Evolutionary conservation across 179 eudicot species (phyloP).

Genomic region (Spergularia azorica): DNA sequence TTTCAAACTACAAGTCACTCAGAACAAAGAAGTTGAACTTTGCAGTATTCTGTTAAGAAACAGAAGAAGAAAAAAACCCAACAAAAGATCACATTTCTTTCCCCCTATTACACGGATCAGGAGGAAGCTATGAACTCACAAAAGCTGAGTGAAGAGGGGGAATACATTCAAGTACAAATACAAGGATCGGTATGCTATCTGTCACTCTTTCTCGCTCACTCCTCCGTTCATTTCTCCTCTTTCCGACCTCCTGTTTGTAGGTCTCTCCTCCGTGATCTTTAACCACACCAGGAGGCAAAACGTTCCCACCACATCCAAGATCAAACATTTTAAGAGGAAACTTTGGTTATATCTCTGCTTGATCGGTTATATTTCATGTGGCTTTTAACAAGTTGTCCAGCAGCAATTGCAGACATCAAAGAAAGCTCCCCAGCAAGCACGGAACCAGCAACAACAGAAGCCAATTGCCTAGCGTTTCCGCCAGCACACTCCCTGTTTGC

Average conservation of each 20-base stretch:
- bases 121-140: conserved; percentile 18
- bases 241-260: conserved; percentile 7
- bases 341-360: conserved; percentile 40
- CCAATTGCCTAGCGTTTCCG: conserved; percentile 44
- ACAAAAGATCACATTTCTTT: conserved; percentile 24
- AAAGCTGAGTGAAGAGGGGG: not conserved
- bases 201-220: not conserved
- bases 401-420: conserved; percentile 52
- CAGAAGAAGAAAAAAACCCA: conserved; percentile 12
- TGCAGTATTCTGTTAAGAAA: conserved; percentile 25
- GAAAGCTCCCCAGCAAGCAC: conserved; percentile 56
- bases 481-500: conserved; percentile 46
- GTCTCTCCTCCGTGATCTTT: not conserved
- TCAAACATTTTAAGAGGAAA: conserved; percentile 21
- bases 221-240: not conserved
- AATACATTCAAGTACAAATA: conserved; percentile 19
- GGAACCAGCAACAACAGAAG: conserved; percentile 50
- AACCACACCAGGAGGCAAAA: conserved; percentile 11
- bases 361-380: conserved; percentile 58
- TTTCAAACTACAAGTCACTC: conserved; percentile 26
- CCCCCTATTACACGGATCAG: conserved; percentile 21
- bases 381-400: conserved; percentile 51
- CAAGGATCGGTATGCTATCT: conserved; percentile 3
- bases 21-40: conserved; percentile 25
- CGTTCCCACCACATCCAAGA: conserved; percentile 15